Base-by-base conservation (phyloP, 345 rosid genomes). In the Lagerstroemia speciosa region DNA sequence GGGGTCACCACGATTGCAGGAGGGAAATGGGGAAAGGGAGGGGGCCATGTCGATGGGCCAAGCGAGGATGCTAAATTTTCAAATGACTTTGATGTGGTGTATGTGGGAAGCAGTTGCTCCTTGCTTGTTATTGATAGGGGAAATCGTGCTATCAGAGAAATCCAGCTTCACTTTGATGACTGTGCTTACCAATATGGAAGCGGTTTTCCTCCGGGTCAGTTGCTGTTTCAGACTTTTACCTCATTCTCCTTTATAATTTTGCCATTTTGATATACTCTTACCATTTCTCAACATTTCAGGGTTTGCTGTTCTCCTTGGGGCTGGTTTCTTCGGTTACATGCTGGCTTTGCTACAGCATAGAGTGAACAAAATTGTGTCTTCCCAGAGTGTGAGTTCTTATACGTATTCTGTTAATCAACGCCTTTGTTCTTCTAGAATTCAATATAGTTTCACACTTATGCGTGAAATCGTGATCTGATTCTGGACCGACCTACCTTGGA, bases 1-100 rank as follows among this genome's bases (percentile, higher is more conserved):
- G 99, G 97, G 73, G 89, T 94, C 62, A 92, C 97, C 66, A 94
- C 99, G n/a, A 89, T 94, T 68, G 99, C 99, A 61, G 98, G 99
- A 43, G 99, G 99, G 4, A 94, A 89, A 80, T 78, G 75, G 71
- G 73, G 81, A 67, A 84, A 85, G 27, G 93, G 90, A 77, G 93
- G 97, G 24, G 84, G 95, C 62, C 97, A 92, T 76, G 86, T 88
- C 24, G 98, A 94, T 82, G 99, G 99, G 72, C 96, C 99, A 10
- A 94, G 98, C 72, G 99, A 86, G 76, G 99, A 94, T 82, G 99
- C 98, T 62, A 92, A 90, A 68, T 92, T 94, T 69, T 94, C 99
- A 7, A 81, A 83, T 80, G 99, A 94, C 72, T 94, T 94, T 79
- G 99, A 94, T 72, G 89, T 90, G 77, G 92, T 92, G 76, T 94